Conservation (phyloP, 352 stramenopile species). For the Phytophthora boehmeriae region DNA sequence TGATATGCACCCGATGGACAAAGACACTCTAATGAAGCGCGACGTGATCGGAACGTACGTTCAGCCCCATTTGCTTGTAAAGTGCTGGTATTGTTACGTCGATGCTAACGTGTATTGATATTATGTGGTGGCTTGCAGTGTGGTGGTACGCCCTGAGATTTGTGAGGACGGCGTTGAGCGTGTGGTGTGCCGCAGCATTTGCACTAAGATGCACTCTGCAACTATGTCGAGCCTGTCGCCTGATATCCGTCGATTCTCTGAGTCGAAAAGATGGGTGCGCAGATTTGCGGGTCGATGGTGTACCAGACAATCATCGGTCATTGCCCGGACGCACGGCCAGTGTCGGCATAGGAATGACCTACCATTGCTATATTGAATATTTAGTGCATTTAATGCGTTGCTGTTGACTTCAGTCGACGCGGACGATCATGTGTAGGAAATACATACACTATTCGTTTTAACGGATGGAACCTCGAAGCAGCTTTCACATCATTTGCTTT, state of each 20-base stretch:
- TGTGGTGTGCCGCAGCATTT: constrained; percentile 41
- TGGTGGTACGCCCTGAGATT: constrained; percentile 37
- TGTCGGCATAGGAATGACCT: constrained; percentile 17
- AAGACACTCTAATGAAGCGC: constrained; percentile 32
- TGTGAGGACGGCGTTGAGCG: constrained; percentile 42
- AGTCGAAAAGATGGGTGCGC: constrained; percentile 41
- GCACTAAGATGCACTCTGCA: constrained; percentile 39
- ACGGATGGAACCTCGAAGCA: background rate
- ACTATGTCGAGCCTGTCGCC: constrained; percentile 24
- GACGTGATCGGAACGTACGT: constrained; percentile 47
- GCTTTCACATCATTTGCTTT: background rate
- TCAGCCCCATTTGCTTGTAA: background rate
- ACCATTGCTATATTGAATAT: constrained; percentile 23
- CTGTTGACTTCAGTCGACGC: background rate
- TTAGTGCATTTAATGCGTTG: constrained; percentile 27
- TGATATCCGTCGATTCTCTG: constrained; percentile 32
- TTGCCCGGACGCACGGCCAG: constrained; percentile 30
- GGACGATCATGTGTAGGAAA: background rate
- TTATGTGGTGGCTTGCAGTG: constrained; percentile 16
- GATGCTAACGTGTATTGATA: constrained; percentile 17
- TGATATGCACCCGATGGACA: constrained; percentile 34
- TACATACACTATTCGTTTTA: constrained; percentile 4
- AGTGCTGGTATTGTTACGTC: background rate
- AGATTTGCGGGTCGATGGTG: constrained; percentile 36
- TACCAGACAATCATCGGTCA: constrained; percentile 38